Conservation (phyloP, 169 alveolate species). For the Eimeria maxima region DNA sequence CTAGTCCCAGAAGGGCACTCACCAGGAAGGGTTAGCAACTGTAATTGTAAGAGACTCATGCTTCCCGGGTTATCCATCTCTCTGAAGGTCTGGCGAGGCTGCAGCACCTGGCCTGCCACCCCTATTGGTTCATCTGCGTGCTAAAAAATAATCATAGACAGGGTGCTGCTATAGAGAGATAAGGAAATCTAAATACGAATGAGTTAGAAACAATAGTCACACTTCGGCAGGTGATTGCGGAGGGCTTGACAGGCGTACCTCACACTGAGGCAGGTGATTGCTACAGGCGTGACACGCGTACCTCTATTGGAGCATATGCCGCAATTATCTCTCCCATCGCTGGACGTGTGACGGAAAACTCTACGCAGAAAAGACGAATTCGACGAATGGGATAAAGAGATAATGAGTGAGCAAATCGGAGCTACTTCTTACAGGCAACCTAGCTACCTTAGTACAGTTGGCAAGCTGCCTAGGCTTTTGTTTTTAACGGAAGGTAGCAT, state of each 20-base stretch:
- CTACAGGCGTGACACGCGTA: not conserved
- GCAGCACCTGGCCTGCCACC: conserved; percentile 65
- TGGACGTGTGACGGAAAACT: conserved; percentile 39
- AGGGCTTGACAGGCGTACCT: conserved; percentile 1
- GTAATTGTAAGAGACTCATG: conserved; percentile 2
- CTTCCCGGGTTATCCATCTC: not conserved
- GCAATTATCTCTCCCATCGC: conserved; percentile 49
- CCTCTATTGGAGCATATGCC: conserved; percentile 60
- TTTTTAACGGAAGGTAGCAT: not conserved
- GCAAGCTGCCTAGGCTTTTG: not conserved
- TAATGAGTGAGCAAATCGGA: not conserved
- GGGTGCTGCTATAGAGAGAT: not conserved
- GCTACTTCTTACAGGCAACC: not conserved
- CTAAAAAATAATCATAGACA: not conserved
- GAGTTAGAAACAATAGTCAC: not conserved
- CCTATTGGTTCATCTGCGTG: conserved; percentile 68
- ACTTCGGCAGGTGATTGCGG: not conserved
- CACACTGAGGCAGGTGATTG: not conserved
- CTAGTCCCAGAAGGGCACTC: not conserved
- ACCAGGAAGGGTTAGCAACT: conserved; percentile 49
- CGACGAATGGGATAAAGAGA: not conserved
- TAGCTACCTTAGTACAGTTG: not conserved
- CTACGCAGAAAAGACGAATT: not conserved
- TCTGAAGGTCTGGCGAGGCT: conserved; percentile 54
- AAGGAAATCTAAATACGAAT: not conserved